Evolutionary conservation across 2,329 filamentous ascomycete species (phyloP).

Genomic region (Didymella lethalis): DNA sequence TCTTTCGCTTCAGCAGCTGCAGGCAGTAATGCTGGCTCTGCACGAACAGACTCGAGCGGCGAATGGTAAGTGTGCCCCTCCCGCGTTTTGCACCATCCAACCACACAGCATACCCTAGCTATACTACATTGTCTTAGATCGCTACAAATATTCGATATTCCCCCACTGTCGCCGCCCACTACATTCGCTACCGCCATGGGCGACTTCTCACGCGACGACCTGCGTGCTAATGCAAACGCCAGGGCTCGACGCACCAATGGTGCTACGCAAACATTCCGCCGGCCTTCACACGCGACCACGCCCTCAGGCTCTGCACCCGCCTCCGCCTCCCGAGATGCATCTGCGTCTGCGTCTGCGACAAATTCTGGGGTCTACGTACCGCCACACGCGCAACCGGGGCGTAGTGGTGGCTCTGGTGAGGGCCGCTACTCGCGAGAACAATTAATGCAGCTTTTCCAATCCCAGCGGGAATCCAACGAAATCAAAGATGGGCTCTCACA

Average conservation of each 20-base stretch:
- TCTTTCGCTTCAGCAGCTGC: conserved; percentile 62
- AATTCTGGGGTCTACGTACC: conserved; percentile 65
- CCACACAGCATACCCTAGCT: conserved; percentile 10
- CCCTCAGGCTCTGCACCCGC: conserved; percentile 53
- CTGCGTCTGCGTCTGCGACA: conserved; percentile 43
- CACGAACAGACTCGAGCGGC: conserved; percentile 54
- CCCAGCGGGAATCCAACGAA: conserved; percentile 61
- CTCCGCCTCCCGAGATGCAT: conserved; percentile 41
- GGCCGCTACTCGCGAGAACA: conserved; percentile 80
- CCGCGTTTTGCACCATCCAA: conserved; percentile 19
- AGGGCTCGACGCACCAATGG: conserved; percentile 72
- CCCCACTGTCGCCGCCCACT: conserved; percentile 3
- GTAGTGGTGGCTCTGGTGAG: conserved; percentile 64
- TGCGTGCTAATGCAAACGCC: conserved; percentile 27
- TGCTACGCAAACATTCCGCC: conserved; percentile 72
- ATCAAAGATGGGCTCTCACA: conserved; percentile 68
- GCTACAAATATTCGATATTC: conserved; percentile 21
- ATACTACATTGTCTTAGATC: conserved; percentile 24
- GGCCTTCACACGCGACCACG: conserved; percentile 67
- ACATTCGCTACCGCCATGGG: conserved; percentile 27
- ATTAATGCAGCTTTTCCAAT: conserved; percentile 75
- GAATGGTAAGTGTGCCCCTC: conserved; percentile 55
- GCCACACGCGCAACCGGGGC: conserved; percentile 65
- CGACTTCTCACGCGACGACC: not conserved
- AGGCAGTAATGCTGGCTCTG: conserved; percentile 52